Base-by-base conservation (phyloP, 257 asterid species). In the Scutellaria minor region DNA sequence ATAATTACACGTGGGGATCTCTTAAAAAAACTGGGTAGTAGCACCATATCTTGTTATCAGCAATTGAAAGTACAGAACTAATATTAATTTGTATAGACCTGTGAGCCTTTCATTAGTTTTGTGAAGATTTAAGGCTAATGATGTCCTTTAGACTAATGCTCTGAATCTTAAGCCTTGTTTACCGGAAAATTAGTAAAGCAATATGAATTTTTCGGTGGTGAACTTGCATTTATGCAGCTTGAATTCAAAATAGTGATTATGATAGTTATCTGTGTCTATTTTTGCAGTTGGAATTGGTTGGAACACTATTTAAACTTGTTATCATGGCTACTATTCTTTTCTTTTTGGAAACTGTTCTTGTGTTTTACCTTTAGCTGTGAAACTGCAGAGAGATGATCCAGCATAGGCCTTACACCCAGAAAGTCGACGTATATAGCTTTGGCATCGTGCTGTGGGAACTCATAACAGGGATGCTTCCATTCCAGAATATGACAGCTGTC, bases 391-490 rank as follows among this genome's bases (percentile, higher is more conserved):
- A 95, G 80, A 95, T 95, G 98, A 95, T 95, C 82, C 99, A 95
- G 85, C 99, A 95, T 58, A 83, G 99, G 88, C 91, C 93, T 5
- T 95, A 95, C 69, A 91, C 97, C 18, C 99, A 95, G 70, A 95
- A 95, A 82, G 97, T 95, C 4, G 99, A 95, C 48, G 97, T 95
- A 35, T 95, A 95, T 73, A 95, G 99, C 84, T 95, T 95, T 45
- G 99, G 99, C 63, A 92, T 95, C 37, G 99, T 95, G 27, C 93
- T 95, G 72, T 95, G 98, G 97, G 99, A 95, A 59, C 93, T 95
- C 66, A 84, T 95, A 53, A 95, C 99, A 0, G 99, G 99, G 57
- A 87, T 88, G 97, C 96, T 91, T n/a, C 99, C 99, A 0, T 94
- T 91, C 87, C 94, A 85, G 87, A 91, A 91, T 74, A 91, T 94